A percentile compares a stretch with the other conserved stretches of the same genome.
phyloP scores from a whole-genome alignment of 148 eudicot genomes.

The Agrostemma githago region DNA sequence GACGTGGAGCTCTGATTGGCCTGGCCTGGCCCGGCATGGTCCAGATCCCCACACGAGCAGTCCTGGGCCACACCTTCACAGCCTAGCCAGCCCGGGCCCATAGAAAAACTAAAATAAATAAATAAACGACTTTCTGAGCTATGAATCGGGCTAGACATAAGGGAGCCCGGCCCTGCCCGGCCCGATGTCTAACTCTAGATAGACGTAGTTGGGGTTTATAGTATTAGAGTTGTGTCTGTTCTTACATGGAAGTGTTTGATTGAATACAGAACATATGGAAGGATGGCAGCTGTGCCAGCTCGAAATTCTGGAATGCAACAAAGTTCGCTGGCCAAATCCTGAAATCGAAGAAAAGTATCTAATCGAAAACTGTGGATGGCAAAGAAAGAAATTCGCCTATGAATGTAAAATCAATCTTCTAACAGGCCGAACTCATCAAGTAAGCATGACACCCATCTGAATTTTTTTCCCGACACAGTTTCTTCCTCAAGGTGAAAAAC shows the following conservation, averaged over 20 bases:
- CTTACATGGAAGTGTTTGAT: constrained; percentile 6
- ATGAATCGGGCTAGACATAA: too few species aligned
- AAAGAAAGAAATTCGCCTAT: constrained; percentile 60
- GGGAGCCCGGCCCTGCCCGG: too few species aligned
- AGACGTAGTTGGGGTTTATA: not conserved
- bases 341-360: constrained; percentile 36
- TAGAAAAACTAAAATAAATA: too few species aligned
- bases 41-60: too few species aligned
- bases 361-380: constrained; percentile 78
- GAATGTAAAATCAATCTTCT: constrained; percentile 85
- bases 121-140: too few species aligned
- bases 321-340: constrained; percentile 74
- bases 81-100: too few species aligned
- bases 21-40: too few species aligned
- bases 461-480: not conserved
- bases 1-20: not conserved
- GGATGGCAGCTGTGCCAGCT: constrained; percentile 90
- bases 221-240: not conserved
- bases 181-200: too few species aligned
- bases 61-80: too few species aligned
- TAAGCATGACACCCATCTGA: constrained; percentile 12
- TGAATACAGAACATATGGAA: constrained; percentile 46
- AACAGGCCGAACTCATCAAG: constrained; percentile 98
- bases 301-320: constrained; percentile 84
- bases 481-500: not conserved